Percentiles rank a stretch among this genome's conserved stretches.
Conservation (phyloP, 306 rosid genomes). For the Pachyrhizus erosus region DNA sequence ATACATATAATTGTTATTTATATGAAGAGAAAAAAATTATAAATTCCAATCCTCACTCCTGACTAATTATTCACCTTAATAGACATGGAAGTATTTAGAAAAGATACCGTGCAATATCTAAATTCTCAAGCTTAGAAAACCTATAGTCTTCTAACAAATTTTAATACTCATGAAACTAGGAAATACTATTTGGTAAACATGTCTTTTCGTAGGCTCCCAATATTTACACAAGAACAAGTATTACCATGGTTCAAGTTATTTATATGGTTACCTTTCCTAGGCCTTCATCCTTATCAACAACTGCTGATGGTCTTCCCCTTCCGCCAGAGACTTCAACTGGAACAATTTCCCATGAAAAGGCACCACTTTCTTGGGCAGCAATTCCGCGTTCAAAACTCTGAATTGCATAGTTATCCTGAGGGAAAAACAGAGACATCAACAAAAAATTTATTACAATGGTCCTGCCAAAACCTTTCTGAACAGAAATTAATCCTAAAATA, state of each 20-base stretch:
- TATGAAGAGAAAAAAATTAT: not conserved
- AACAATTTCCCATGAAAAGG: constrained; percentile 91
- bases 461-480: constrained; percentile 9
- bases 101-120: constrained; percentile 1
- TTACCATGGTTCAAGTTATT: constrained; percentile 32
- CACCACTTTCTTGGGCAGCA: constrained; percentile 80
- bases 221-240: constrained; percentile 22
- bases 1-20: constrained; percentile 10
- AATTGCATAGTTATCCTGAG: constrained; percentile 80
- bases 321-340: constrained; percentile 99
- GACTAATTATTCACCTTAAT: not conserved
- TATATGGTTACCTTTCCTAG: constrained; percentile 76
- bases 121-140: constrained; percentile 26
- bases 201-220: not conserved
- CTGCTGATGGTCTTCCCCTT: constrained; percentile 87
- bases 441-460: not conserved
- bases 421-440: constrained; percentile 40
- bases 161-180: constrained; percentile 23
- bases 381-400: constrained; percentile 96
- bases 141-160: constrained; percentile 20
- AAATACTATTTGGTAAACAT: not conserved
- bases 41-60: constrained; percentile 11
- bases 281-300: constrained; percentile 89
- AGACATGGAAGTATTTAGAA: constrained; percentile 13
- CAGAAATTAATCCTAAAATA: constrained; percentile 39